Evolutionary conservation across 805 yeast genomes (phyloP).

Genomic region (Ogataea allantospora): DNA sequence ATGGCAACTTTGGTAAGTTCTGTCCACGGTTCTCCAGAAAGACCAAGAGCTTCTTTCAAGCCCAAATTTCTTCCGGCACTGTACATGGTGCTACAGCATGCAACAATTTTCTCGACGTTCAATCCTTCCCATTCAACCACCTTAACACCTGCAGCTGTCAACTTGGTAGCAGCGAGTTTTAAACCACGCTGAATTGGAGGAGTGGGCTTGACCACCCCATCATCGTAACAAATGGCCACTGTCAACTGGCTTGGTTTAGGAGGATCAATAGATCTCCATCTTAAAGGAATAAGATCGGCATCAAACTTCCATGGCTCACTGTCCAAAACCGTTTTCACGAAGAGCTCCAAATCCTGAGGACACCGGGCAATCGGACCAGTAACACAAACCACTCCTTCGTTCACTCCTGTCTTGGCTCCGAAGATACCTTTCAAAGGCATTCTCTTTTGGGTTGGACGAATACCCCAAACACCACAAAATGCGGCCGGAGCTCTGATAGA

Average conservation of each 20-base stretch:
- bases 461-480: constrained; percentile 48
- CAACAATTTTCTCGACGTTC: constrained; percentile 51
- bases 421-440: constrained; percentile 41
- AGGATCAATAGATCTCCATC: constrained; percentile 44
- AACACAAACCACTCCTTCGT: constrained; percentile 45
- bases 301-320: constrained; percentile 58
- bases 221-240: constrained; percentile 48
- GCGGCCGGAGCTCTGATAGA: constrained; percentile 42
- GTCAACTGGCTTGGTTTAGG: constrained; percentile 37
- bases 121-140: constrained; percentile 55
- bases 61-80: constrained; percentile 60
- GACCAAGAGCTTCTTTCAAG: constrained; percentile 45
- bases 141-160: constrained; percentile 53
- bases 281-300: constrained; percentile 44
- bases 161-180: constrained; percentile 46
- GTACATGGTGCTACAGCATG: constrained; percentile 52
- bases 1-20: constrained; percentile 54
- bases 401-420: constrained; percentile 41
- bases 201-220: constrained; percentile 49
- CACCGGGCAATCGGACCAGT: constrained; percentile 48
- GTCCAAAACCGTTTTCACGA: constrained; percentile 44
- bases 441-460: constrained; percentile 49
- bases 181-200: constrained; percentile 45
- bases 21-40: constrained; percentile 64
- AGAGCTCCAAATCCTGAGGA: constrained; percentile 47